Evolutionary conservation across 805 yeast genomes (phyloP).

Genomic region (Suhomyces sp.): DNA sequence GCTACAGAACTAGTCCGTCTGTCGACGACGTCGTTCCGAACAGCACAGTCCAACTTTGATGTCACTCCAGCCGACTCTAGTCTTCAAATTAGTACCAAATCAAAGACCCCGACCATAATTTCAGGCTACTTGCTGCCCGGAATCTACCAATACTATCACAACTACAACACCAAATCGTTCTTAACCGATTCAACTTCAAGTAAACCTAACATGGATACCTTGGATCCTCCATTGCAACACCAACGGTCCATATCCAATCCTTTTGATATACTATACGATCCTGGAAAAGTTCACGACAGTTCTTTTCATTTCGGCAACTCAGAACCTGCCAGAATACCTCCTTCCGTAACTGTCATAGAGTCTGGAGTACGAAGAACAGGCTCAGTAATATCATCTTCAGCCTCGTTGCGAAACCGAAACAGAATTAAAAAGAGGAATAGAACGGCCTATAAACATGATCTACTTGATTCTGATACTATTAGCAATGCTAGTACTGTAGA

Average conservation of each 20-base stretch:
- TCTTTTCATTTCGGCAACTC: neutral
- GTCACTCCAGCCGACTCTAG: neutral
- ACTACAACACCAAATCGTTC: constrained; percentile 2
- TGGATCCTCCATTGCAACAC: constrained; percentile 4
- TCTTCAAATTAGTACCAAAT: neutral
- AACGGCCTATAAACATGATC: constrained; percentile 9
- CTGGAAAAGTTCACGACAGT: neutral
- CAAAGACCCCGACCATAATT: neutral
- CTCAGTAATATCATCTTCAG: constrained; percentile 29
- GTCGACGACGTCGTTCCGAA: constrained; percentile 14
- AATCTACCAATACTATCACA: constrained; percentile 6
- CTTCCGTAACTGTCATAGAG: constrained; percentile 26
- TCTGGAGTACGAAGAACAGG: constrained; percentile 20
- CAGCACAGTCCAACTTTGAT: constrained; percentile 8
- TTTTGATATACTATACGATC: constrained; percentile 25
- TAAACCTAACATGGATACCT: neutral
- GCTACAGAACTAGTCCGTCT: constrained; percentile 3
- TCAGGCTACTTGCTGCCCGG: constrained; percentile 3
- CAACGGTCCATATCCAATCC: constrained; percentile 23
- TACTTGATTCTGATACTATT: neutral
- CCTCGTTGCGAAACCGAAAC: constrained; percentile 30
- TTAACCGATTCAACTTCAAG: neutral
- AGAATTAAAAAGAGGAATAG: constrained; percentile 28
- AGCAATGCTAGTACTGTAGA: neutral
- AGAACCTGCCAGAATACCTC: constrained; percentile 10